These are phyloP conservation scores for Tricholoma furcatifolium DNA, from an alignment of 768 basidiomycete genomes.

Conservation along the genomic window DNA sequence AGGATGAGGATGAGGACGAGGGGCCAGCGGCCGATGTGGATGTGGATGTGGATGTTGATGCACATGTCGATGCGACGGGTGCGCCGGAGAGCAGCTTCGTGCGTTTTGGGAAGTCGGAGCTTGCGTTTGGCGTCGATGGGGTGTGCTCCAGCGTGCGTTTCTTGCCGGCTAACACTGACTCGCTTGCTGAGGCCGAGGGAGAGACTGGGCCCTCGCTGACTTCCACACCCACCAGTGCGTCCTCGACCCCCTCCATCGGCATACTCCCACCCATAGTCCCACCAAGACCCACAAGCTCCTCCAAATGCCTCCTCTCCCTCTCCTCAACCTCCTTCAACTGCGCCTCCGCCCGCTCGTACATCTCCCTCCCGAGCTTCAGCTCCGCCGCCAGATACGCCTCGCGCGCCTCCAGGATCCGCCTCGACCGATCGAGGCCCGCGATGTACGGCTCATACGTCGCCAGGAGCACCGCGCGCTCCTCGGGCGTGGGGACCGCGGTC, in stretches of 20 bases:
- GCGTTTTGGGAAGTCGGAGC: conserved; percentile 10
- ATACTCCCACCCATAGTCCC: not conserved
- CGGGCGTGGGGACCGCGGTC: conserved; percentile 9
- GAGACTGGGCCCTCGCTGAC: not conserved
- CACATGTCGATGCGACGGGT: not conserved
- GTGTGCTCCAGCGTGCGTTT: conserved; percentile 17
- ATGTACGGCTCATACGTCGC: conserved; percentile 7
- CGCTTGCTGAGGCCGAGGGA: not conserved
- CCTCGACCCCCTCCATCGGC: conserved; percentile 12
- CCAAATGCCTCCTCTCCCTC: conserved; percentile 3
- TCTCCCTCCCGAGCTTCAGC: not conserved
- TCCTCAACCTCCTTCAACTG: not conserved
- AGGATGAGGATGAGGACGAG: not conserved
- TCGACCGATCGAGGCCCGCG: conserved; percentile 9
- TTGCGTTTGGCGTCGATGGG: not conserved
- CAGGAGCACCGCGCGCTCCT: conserved; percentile 11
- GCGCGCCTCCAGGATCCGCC: conserved; percentile 11
- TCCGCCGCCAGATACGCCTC: conserved; percentile 12
- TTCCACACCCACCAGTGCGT: conserved; percentile 6
- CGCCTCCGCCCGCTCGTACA: not conserved
- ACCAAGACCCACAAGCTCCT: conserved; percentile 12
- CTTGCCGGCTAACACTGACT: not conserved
- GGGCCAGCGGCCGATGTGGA: no score
- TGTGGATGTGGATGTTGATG: not conserved
- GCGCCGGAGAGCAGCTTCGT: conserved; percentile 12